Conservation (phyloP, 176 grass and related monocot species). For the Oryza officinalis region DNA sequence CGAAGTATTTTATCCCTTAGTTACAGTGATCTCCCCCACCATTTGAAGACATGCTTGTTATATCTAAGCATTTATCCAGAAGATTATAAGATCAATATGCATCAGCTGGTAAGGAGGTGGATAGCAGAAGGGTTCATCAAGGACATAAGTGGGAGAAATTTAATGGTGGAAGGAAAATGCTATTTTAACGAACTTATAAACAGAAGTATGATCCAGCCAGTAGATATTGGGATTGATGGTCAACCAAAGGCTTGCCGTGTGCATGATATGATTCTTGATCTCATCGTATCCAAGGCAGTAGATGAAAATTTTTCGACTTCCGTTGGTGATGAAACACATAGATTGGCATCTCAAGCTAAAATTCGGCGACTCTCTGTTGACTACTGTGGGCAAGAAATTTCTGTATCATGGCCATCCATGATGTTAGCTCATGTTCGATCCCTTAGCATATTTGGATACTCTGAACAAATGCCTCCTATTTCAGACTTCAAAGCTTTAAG, state of each 20-base stretch:
- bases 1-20: constrained; percentile 24
- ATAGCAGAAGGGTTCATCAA: constrained; percentile 35
- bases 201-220: constrained; percentile 33
- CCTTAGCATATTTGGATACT: constrained; percentile 5
- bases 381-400: not conserved
- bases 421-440: constrained; percentile 27
- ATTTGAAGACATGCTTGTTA: constrained; percentile 24
- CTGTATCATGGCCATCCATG: not conserved
- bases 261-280: constrained; percentile 37
- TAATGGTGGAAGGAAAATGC: not conserved
- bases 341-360: not conserved
- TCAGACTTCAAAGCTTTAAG: not conserved
- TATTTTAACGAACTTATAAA: constrained; percentile 41
- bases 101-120: constrained; percentile 28
- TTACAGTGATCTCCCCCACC: constrained; percentile 18
- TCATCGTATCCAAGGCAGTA: constrained; percentile 20
- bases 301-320: constrained; percentile 35
- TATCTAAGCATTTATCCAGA: constrained; percentile 34
- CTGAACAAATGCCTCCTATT: constrained; percentile 10
- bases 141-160: not conserved
- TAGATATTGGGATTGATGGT: not conserved
- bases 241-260: constrained; percentile 18
- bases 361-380: constrained; percentile 24
- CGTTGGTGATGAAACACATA: not conserved
- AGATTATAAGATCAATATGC: constrained; percentile 13